Evolutionary conservation across 202 grass and related monocot genomes (phyloP).

Genomic region (Carex arenaria): DNA sequence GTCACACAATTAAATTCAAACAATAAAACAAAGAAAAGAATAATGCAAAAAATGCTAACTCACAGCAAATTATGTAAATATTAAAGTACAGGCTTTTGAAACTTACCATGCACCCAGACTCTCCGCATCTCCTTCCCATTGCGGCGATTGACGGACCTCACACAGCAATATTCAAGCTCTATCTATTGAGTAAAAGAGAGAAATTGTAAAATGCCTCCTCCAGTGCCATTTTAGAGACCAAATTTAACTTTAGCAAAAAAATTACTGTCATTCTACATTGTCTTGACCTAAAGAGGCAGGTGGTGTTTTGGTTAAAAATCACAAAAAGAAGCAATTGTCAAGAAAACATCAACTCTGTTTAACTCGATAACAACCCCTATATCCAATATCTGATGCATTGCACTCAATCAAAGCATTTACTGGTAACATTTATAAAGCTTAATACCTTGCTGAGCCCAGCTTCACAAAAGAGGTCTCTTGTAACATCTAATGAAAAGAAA

Average conservation of each 20-base stretch:
- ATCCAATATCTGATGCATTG: background rate
- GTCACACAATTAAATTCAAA: background rate
- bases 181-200: conserved; percentile 33
- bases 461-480: conserved; percentile 60
- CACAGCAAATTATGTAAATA: background rate
- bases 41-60: conserved; percentile 9
- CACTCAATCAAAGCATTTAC: background rate
- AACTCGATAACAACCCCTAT: background rate
- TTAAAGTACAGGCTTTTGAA: conserved; percentile 51
- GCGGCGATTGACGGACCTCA: conserved; percentile 66
- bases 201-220: background rate
- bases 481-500: conserved; percentile 72
- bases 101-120: conserved; percentile 93
- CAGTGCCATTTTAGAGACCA: background rate
- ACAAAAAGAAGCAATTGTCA: background rate
- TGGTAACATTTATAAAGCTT: background rate
- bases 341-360: background rate
- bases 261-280: background rate
- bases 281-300: background rate
- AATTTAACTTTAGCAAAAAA: conserved; percentile 14
- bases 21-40: conserved; percentile 9
- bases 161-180: conserved; percentile 85
- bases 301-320: background rate
- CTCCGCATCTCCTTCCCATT: conserved; percentile 73
- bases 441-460: conserved; percentile 75